Evolutionary conservation across 257 asterid genomes (phyloP).

Genomic region (Gentiana straminea): DNA sequence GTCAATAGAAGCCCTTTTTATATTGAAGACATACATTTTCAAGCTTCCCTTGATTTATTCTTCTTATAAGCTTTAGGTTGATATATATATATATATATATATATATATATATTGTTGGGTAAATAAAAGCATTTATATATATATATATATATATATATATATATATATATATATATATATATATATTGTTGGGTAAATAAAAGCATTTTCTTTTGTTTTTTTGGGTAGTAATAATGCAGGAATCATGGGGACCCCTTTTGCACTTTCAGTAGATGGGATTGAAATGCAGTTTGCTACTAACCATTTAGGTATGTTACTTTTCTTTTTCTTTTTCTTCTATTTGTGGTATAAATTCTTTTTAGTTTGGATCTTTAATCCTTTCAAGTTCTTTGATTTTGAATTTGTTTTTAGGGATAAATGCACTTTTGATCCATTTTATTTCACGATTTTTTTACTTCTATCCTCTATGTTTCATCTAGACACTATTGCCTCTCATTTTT

Average conservation of each 20-base stretch:
- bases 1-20: too few species aligned
- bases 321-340: not conserved
- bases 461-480: too few species aligned
- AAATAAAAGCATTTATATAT: too few species aligned
- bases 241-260: constrained; percentile 37
- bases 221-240: constrained; percentile 57
- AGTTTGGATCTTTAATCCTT: not conserved
- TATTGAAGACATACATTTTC: not conserved
- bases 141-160: too few species aligned
- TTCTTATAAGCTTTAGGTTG: not conserved
- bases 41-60: not conserved
- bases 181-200: too few species aligned
- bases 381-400: not conserved
- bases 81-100: too few species aligned
- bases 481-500: too few species aligned
- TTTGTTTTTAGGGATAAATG: not conserved
- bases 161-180: not conserved
- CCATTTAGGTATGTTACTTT: constrained; percentile 34
- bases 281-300: constrained; percentile 65
- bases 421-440: too few species aligned
- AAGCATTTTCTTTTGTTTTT: not conserved
- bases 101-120: too few species aligned
- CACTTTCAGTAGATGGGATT: constrained; percentile 44
- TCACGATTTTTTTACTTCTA: too few species aligned
- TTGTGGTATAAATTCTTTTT: not conserved